A percentile compares a stretch with the other conserved stretches of the same genome.
phyloP scores from a whole-genome alignment of 1,139 yeast species.

The Taphrina communis region DNA sequence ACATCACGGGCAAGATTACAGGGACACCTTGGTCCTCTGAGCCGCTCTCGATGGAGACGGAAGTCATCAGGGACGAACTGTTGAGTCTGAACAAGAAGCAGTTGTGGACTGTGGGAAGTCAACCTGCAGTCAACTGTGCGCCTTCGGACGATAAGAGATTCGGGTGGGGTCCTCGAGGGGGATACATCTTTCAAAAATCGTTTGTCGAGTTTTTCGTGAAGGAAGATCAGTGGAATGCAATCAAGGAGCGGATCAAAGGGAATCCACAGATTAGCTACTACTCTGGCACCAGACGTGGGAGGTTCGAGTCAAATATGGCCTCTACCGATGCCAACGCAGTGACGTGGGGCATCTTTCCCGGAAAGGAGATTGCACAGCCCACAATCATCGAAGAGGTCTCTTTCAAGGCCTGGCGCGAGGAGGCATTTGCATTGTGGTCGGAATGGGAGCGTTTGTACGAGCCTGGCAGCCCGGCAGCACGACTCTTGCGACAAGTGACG shows the following conservation, averaged over 20 bases:
- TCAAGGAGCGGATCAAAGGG: conserved; percentile 55
- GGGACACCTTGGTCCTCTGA: conserved; percentile 88
- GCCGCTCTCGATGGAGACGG: conserved; percentile 85
- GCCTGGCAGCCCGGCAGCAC: conserved; percentile 60
- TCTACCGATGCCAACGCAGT: conserved; percentile 70
- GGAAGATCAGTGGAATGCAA: conserved; percentile 67
- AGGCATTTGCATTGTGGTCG: conserved; percentile 85
- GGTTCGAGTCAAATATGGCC: conserved; percentile 66
- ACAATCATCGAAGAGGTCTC: conserved; percentile 88
- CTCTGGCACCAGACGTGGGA: conserved; percentile 65
- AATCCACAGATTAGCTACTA: conserved; percentile 70
- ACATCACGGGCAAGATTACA: conserved; percentile 74
- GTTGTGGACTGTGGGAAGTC: conserved; percentile 89
- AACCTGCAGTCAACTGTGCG: conserved; percentile 84
- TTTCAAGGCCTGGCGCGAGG: conserved; percentile 91
- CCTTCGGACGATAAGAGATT: conserved; percentile 80
- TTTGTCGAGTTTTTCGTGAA: conserved; percentile 87
- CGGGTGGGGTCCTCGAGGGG: conserved; percentile 96
- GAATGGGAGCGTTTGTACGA: conserved; percentile 90
- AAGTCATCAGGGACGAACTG: conserved; percentile 87
- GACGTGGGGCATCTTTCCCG: conserved; percentile 96
- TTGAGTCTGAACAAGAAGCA: conserved; percentile 76
- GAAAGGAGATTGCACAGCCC: conserved; percentile 82
- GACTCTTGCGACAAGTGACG: conserved; percentile 66
- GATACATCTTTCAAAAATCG: conserved; percentile 89